Evolutionary conservation across 768 basidiomycete genomes (phyloP), one percentile per base, ranked within the genome.

Genomic region (Grammothele lineata): DNA sequence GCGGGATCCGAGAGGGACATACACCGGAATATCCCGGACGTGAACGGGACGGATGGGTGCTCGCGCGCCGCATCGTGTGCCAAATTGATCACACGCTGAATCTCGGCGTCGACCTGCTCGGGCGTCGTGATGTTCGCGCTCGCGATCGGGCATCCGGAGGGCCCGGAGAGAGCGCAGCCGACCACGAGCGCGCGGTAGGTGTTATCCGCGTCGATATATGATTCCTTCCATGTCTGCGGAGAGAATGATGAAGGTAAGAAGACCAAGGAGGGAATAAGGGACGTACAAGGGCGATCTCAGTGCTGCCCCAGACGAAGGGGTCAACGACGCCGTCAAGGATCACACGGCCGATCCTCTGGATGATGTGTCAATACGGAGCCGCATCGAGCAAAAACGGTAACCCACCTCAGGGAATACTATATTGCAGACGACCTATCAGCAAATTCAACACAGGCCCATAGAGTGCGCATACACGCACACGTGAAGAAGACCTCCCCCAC

Each of bases 81-180:
- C 11, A 27, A 18, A 15, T 30, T 17, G 5, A 41, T 14, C 8
- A 41, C 17, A 4, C 26, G 26, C n/a, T 41, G 25, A 18, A 41
- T 8, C 17, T 27, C 26, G 5, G 26, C 17, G 17, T 41, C 40
- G 40, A 41, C 37, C 2, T 49, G 42, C 18, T 7, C 4, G 15
- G 24, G n/a, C 9, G 24, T 12, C 18, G 9, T 22, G 12, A 10
- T 19, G 22, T 10, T 5, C 3, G 15, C 23, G 23, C 27, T 23
- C 6, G 50, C 27, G 14, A 45, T 37, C 19, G 37, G 15, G 30
- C 50, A 51, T 19, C 50, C 45, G 3, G 12, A 7, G 4, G 50
- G 40, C 1, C 50, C 50, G 1, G 50, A 18, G 26, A 51, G 45
- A 0, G 50, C 45, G 36, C 50, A 51, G 36, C 40, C 50, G 7